phyloP scores from a whole-genome alignment of 192 early-diverging fungal species.

The Coemansia erecta region DNA sequence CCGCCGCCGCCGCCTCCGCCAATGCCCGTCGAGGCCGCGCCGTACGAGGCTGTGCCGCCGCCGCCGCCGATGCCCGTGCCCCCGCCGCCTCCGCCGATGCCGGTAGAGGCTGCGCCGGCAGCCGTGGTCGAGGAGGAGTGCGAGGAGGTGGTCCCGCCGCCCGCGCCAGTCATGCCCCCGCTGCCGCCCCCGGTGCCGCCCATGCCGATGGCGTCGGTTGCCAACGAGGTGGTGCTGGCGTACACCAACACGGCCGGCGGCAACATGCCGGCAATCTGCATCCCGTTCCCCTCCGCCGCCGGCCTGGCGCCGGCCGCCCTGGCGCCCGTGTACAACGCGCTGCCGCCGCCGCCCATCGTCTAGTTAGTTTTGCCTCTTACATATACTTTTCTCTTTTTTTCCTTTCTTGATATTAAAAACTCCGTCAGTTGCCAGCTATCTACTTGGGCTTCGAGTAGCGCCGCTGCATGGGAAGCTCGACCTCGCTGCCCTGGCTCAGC shows the following conservation, averaged over 20 bases:
- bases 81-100: constrained; percentile 9
- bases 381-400: constrained; percentile 7
- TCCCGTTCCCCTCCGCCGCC: constrained; percentile 30
- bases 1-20: constrained; percentile 8
- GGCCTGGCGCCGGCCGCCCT: constrained; percentile 18
- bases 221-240: constrained; percentile 36
- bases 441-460: constrained; percentile 19
- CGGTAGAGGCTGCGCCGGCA: background rate
- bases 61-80: constrained; percentile 6
- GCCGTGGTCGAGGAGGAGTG: background rate
- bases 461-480: constrained; percentile 27
- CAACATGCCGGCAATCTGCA: constrained; percentile 49
- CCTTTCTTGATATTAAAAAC: background rate
- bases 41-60: constrained; percentile 20
- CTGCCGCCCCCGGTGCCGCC: constrained; percentile 9
- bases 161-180: constrained; percentile 11
- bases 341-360: constrained; percentile 16
- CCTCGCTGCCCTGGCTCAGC: constrained; percentile 22
- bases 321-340: constrained; percentile 35
- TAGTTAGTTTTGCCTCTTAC: background rate
- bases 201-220: constrained; percentile 5
- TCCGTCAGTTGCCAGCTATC: background rate
- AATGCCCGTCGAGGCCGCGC: constrained; percentile 9
- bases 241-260: constrained; percentile 44
- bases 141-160: background rate